Evolutionary conservation across 2,329 filamentous ascomycete species (phyloP), one percentile per base, ranked within the genome.

Genomic region (Exophiala aquamarina): DNA sequence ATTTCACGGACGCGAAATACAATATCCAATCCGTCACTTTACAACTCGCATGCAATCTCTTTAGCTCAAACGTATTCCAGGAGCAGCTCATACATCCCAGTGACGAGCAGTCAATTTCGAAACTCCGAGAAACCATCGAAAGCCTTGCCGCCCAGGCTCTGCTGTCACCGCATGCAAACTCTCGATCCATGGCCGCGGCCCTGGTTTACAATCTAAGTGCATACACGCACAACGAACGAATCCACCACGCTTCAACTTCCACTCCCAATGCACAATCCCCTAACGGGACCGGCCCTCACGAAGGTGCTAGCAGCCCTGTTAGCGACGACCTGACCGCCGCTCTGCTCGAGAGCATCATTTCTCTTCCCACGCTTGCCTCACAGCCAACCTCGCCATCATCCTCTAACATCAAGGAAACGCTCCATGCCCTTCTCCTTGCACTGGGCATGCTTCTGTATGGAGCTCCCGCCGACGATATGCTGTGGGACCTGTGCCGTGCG

Each of bases 21-120:
- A 84, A 87, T 3, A 76, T 94, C 1, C 84, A 89, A 11, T 81
- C 96, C 2, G 88, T 95, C 13, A 86, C 89, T 1, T 70, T 95
- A 17, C 91, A 96, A 58, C 78, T 92, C 61, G 78, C 82, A 1
- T 94, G 89, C 69, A 96, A 95, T 61, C 73, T 95, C 33, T 95
- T 95, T 70, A 84, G 81, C 0, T 85, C 84, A 1, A 78, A 81
- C 0, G 73, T 95, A 0, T 94, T 86, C 60, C 74, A 82, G 1
- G 75, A 81, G 2, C 77, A 84, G 52, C 73, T 91, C 7, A 70
- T 87, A 5, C 26, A 15, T 26, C 11, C 19, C 28, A 10, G 34
- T 18, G 14, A 15, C 14, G 33, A 65, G 69, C 2, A 70, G 78
- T 34, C 66, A 68, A 1, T 42, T 34, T 3, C 31, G 26, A 13